Evolutionary conservation across 768 basidiomycete genomes (phyloP), one percentile per base, ranked within the genome.

Genomic region (Calvatia gigantea): DNA sequence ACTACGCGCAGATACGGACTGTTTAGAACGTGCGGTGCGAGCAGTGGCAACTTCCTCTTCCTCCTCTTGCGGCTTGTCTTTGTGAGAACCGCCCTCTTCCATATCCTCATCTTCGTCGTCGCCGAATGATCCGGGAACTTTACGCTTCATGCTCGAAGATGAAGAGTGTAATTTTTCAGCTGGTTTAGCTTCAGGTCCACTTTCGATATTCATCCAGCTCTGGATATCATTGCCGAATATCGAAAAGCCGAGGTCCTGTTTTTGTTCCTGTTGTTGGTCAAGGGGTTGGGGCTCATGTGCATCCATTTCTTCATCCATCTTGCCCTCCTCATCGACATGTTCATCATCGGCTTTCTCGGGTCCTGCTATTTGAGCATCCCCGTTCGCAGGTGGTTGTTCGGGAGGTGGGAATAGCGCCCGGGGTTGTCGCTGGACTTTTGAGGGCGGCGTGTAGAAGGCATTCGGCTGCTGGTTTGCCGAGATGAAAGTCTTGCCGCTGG

Each of bases 401-500:
- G 42, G 65, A 66, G 29, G 60, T 29, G 63, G 70, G 51, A 69
- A 70, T 0, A 64, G 59, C 11, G 67, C 65, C 57, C 74, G 74
- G n/a, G 72, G 15, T 60, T 61, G 57, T 63, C 65, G 1, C 65
- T 51, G 9, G 68, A 60, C 3, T 82, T 77, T 0, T 84, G 85
- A 33, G 78, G 74, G 63, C 31, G 54, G 54, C 11, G 35, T 56
- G 43, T 83, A 89, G 64, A 89, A 89, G 3, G 87, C 87, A 59
- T 89, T 89, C 21, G 73, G 75, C 7, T 77, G 75, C 29, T 72
- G 73, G 47, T 77, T 78, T 1, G 86, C 84, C 1, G 77, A 75
- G 6, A 75, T 73, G 53, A 85, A 82, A 2, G 62, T 49, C 25
- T 65, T 61, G 11, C 52, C 56, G 7, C 58, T 65, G 65, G 51